Evolutionary conservation across 306 rosid species (phyloP), one percentile per base, ranked within the genome.

Genomic region (Vicia sativa): DNA sequence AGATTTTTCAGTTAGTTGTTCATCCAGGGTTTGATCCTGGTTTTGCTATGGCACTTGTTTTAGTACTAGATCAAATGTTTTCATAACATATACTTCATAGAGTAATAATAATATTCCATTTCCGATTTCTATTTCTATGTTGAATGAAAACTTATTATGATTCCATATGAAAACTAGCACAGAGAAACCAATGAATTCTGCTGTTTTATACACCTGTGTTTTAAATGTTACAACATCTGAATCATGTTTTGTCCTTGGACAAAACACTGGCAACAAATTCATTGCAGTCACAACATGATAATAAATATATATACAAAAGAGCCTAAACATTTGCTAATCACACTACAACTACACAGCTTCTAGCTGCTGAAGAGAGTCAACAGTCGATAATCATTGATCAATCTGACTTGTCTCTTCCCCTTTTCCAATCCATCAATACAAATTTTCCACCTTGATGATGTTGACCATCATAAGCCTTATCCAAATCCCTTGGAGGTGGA

Each of bases 41-140:
- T 16, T 82, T 90, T 63, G 98, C 96, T 7, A 92, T 92, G 98
- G 93, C 87, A 56, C 77, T 92, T 42, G 84, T 92, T 78, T 71
- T 88, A 13, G 69, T 85, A 2, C 81, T 92, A 18, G 91, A 92
- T 77, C 98, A 86, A 67, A 86, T 90, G 96, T 87, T 83, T 71
- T 80, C 87, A 11, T 83, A 61, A 83, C 43, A 61, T 73, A 55
- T n/a, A 10, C 14, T 28, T 55, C 35, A 1, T 25, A 13, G 14
- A 29, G 31, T 13, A 46, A 9, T 58, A 57, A 28, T 59, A 37
- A 57, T 41, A 34, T 34, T 34, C 61, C 55, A 34, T 25, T 59
- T 11, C 9, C 15, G 19, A 35, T 14, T 59, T 35, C 14, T 2
- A 26, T 62, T 53, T 52, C 14, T 9, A 11, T 64, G 11, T 34